A percentile compares a stretch with the other conserved stretches of the same genome.
Conservation (phyloP, 2,329 filamentous ascomycete species). For the Ophiostoma himal-ulmi region DNA sequence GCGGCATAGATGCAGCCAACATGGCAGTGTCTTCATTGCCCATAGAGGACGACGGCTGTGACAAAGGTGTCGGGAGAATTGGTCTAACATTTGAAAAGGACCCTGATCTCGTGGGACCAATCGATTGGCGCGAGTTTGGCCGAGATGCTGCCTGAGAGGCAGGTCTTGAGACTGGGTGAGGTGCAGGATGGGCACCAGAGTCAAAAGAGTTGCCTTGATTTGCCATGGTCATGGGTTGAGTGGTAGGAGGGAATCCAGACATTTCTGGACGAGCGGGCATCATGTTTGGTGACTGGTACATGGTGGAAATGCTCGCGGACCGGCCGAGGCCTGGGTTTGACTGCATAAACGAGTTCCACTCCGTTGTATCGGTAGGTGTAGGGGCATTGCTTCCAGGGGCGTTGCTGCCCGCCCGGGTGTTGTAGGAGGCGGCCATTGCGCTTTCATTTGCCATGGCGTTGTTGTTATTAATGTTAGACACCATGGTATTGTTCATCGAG, state of each 20-base stretch:
- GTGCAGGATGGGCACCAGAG: constrained; percentile 13
- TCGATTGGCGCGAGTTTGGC: constrained; percentile 18
- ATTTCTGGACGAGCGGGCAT: constrained; percentile 27
- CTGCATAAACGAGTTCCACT: constrained; percentile 74
- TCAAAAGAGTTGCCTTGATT: constrained; percentile 15
- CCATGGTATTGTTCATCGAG: neutral
- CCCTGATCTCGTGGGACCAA: neutral
- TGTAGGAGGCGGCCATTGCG: constrained; percentile 3
- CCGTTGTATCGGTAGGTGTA: constrained; percentile 57
- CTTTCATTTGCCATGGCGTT: neutral
- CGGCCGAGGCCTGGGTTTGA: constrained; percentile 55
- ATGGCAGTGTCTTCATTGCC: constrained; percentile 15
- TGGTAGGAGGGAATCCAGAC: constrained; percentile 18
- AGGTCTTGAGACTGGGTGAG: constrained; percentile 19
- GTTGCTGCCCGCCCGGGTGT: constrained; percentile 29
- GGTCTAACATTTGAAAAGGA: neutral
- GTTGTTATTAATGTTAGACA: neutral
- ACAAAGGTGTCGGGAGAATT: neutral
- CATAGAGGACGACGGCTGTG: neutral
- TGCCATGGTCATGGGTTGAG: neutral
- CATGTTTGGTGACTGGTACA: constrained; percentile 34
- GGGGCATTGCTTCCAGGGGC: constrained; percentile 35
- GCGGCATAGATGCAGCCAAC: neutral
- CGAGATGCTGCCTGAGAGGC: constrained; percentile 16
- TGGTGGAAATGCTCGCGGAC: constrained; percentile 32